phyloP scores from a whole-genome alignment of 2,329 filamentous ascomycete genomes.

The Beauveria sp. region DNA sequence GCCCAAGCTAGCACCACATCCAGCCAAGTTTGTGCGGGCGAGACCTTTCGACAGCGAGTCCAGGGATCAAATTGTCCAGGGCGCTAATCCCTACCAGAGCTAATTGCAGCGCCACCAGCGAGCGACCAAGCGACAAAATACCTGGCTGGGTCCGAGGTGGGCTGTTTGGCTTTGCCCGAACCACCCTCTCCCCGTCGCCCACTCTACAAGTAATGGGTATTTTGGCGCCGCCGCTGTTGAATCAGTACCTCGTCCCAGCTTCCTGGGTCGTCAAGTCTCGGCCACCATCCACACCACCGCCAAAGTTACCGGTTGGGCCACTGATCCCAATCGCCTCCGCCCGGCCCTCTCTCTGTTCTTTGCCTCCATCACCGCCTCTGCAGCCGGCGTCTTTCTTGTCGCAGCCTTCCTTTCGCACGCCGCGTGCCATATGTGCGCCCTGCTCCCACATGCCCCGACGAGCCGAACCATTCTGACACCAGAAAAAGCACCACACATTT shows the following conservation, averaged over 20 bases:
- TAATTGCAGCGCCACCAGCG: conserved; percentile 7
- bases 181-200: not conserved
- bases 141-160: not conserved
- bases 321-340: conserved; percentile 1
- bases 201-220: not conserved
- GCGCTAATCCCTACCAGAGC: conserved; percentile 10
- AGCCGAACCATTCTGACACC: not conserved
- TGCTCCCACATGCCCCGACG: not conserved
- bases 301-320: not conserved
- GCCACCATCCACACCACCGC: conserved; percentile 5
- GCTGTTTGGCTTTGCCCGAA: not conserved
- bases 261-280: conserved; percentile 8
- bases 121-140: not conserved
- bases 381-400: not conserved
- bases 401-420: not conserved
- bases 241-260: conserved; percentile 3
- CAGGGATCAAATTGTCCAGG: conserved; percentile 1
- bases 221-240: not conserved
- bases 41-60: conserved; percentile 9
- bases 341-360: not conserved
- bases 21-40: conserved; percentile 5
- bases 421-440: not conserved
- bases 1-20: conserved; percentile 4
- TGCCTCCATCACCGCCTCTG: conserved; percentile 7
- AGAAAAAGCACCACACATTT: not conserved